phyloP scores from a whole-genome alignment of 345 rosid species.

The thale cress (Arabidopsis thaliana) region DNA sequence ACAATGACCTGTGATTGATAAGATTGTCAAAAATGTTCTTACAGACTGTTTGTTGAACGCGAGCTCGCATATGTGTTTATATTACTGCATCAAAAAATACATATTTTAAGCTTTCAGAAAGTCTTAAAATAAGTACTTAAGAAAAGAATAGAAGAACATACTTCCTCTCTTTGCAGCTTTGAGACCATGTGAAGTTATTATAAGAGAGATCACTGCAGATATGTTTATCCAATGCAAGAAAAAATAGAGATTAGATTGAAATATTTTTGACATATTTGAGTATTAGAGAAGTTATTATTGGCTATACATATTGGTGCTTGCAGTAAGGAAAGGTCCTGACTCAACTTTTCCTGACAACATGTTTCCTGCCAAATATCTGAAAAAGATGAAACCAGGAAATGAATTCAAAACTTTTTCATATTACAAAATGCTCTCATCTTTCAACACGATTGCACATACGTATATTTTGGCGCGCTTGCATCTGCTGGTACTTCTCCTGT shows the following conservation, averaged over 20 bases:
- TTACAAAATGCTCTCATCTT: background rate
- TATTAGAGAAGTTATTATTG: background rate
- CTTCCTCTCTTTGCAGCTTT: conserved; percentile 41
- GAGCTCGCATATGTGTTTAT: conserved; percentile 44
- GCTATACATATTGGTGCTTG: conserved; percentile 46
- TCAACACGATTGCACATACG: conserved; percentile 11
- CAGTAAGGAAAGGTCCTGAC: conserved; percentile 45
- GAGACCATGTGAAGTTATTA: conserved; percentile 46
- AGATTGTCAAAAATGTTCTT: conserved; percentile 22
- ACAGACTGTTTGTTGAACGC: conserved; percentile 35
- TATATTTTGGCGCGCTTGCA: conserved; percentile 33
- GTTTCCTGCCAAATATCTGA: conserved; percentile 46
- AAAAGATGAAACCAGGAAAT: background rate
- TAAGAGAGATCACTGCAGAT: conserved; percentile 47
- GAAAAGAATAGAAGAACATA: conserved; percentile 25
- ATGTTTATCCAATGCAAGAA: background rate
- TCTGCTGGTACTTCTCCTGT: conserved; percentile 43
- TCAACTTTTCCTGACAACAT: conserved; percentile 43
- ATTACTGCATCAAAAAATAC: conserved; percentile 35
- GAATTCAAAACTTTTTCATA: background rate
- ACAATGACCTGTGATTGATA: background rate
- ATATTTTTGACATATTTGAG: background rate
- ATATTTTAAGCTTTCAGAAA: background rate
- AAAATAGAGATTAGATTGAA: conserved; percentile 7
- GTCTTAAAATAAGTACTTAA: background rate